Evolutionary conservation across 1,139 yeast species (phyloP).

Genomic region (Lodderomyces orthopsilosis): DNA sequence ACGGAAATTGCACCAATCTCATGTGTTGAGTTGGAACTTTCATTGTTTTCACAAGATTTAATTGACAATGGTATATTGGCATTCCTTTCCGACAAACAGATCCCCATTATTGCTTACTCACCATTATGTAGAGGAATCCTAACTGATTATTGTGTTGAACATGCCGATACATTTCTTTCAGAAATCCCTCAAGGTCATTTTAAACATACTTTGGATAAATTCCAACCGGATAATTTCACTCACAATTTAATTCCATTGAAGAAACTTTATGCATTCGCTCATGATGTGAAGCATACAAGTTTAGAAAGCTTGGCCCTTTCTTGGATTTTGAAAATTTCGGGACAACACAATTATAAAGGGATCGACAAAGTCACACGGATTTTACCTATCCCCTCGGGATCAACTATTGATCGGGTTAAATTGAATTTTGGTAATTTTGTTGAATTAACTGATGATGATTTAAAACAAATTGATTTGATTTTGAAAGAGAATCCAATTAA

Average conservation of each 20-base stretch:
- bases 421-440: slow-evolving; percentile 52
- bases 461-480: slow-evolving; percentile 46
- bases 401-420: slow-evolving; percentile 54
- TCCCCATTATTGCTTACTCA: slow-evolving; percentile 75
- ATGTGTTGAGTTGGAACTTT: slow-evolving; percentile 73
- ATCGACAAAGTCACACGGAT: slow-evolving; percentile 49
- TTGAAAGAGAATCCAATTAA: slow-evolving; percentile 16
- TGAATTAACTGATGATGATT: slow-evolving; percentile 50
- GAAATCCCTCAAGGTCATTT: slow-evolving; percentile 55
- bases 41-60: slow-evolving; percentile 63
- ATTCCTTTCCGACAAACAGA: slow-evolving; percentile 42
- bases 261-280: slow-evolving; percentile 46
- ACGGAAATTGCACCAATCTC: slow-evolving; percentile 47
- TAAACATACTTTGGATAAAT: slow-evolving; percentile 54
- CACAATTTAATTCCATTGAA: slow-evolving; percentile 50
- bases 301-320: slow-evolving; percentile 71
- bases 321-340: slow-evolving; percentile 54
- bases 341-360: slow-evolving; percentile 26
- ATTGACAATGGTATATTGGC: slow-evolving; percentile 59
- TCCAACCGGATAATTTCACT: slow-evolving; percentile 52
- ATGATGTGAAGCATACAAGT: slow-evolving; percentile 41
- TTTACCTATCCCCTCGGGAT: slow-evolving; percentile 78
- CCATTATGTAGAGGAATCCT: slow-evolving; percentile 80
- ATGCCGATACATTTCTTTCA: slow-evolving; percentile 27
- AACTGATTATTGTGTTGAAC: slow-evolving; percentile 54